phyloP scores from a whole-genome alignment of 2,329 filamentous ascomycete species.

The Passalora sequoiae region DNA sequence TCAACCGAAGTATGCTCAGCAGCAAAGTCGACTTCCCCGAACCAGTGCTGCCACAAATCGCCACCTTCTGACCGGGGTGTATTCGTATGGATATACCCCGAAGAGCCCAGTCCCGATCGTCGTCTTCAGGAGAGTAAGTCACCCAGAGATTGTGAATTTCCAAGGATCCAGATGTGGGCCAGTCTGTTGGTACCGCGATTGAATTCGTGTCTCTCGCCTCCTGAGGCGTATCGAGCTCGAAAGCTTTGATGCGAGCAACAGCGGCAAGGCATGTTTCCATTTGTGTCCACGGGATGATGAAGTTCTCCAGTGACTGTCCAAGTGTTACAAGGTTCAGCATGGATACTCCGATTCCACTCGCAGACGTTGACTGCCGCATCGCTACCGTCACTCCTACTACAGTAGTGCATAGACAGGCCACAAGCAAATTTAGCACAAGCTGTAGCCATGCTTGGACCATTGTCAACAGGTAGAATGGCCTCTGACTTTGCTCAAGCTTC shows the following conservation, averaged over 20 bases:
- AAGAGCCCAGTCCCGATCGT: neutral
- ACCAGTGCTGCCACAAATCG: conserved; percentile 2
- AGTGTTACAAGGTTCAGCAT: conserved; percentile 3
- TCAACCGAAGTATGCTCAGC: neutral
- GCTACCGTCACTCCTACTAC: neutral
- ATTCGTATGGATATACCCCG: neutral
- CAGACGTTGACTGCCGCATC: conserved; percentile 1
- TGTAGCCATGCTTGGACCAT: conserved; percentile 44
- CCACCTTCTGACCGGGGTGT: conserved; percentile 1
- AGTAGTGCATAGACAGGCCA: neutral
- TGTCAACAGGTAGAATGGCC: conserved; percentile 43
- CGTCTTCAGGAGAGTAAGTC: neutral
- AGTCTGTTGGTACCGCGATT: neutral
- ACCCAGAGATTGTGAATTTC: neutral
- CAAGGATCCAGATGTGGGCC: neutral
- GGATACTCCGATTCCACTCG: neutral
- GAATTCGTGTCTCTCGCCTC: neutral
- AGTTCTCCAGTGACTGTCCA: conserved; percentile 1
- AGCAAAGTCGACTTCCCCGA: conserved; percentile 1
- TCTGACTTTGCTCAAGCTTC: conserved; percentile 26
- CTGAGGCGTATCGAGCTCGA: neutral
- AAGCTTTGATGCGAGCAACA: conserved; percentile 1
- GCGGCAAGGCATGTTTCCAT: conserved; percentile 3
- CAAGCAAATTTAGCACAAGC: conserved; percentile 36
- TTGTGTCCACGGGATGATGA: conserved; percentile 1